phyloP scores from a whole-genome alignment of 1,139 yeast genomes.

The Taphrina deformans region DNA sequence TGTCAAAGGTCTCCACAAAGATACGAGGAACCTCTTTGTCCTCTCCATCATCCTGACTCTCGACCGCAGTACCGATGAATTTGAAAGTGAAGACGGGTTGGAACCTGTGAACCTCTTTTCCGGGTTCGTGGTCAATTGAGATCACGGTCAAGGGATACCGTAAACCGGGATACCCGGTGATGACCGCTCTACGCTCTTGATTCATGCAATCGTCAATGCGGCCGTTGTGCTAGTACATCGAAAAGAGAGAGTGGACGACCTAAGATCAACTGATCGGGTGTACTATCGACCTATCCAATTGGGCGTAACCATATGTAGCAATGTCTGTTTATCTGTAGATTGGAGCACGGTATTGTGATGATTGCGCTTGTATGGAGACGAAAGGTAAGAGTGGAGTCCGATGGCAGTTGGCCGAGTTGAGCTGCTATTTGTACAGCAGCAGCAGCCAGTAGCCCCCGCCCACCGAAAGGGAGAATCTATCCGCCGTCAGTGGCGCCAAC shows the following conservation, averaged over 20 bases:
- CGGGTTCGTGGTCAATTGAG: constrained; percentile 43
- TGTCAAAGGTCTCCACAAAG: constrained; percentile 61
- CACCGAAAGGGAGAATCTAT: no score
- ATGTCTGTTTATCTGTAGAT: no score
- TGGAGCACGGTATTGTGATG: background rate
- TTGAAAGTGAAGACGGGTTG: constrained; percentile 60
- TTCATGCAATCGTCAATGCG: constrained; percentile 13
- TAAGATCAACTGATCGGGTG: no score
- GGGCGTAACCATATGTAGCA: no score
- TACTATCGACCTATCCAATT: no score
- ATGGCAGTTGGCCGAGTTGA: no score
- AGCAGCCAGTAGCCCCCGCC: background rate
- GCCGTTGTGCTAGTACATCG: background rate
- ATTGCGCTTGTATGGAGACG: background rate
- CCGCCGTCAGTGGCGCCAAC: background rate
- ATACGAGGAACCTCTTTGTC: constrained; percentile 44
- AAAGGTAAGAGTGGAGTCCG: background rate
- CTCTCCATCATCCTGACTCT: constrained; percentile 40
- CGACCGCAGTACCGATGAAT: constrained; percentile 55
- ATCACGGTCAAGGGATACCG: constrained; percentile 31
- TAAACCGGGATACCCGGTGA: constrained; percentile 19
- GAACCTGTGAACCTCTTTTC: constrained; percentile 55
- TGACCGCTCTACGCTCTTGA: constrained; percentile 1
- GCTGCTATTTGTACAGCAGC: background rate
- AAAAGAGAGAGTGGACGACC: no score